These are phyloP conservation scores for Exophiala sideris DNA, from an alignment of 2,329 filamentous ascomycete species.

Conservation along the genomic window DNA sequence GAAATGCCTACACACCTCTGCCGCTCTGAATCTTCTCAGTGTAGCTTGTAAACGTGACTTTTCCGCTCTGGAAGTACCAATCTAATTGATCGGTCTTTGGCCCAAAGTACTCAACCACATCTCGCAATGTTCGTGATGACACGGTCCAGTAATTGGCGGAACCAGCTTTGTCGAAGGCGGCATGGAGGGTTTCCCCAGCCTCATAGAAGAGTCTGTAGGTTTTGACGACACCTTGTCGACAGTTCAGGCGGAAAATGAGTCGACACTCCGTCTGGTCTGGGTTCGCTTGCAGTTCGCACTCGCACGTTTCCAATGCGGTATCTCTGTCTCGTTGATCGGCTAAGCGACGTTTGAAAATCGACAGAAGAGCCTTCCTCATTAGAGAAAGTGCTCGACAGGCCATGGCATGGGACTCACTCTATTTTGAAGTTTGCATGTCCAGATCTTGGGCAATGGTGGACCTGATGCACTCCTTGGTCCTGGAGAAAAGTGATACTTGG, in stretches of 20 bases:
- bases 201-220: slow-evolving; percentile 65
- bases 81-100: slow-evolving; percentile 63
- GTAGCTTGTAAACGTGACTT: slow-evolving; percentile 62
- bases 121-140: slow-evolving; percentile 54
- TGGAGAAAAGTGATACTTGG: slow-evolving; percentile 52
- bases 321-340: slow-evolving; percentile 56
- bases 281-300: slow-evolving; percentile 58
- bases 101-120: slow-evolving; percentile 63
- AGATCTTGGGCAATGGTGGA: slow-evolving; percentile 16
- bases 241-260: slow-evolving; percentile 60
- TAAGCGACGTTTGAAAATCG: slow-evolving; percentile 60
- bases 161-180: slow-evolving; percentile 57
- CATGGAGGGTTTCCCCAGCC: slow-evolving; percentile 59
- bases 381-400: slow-evolving; percentile 2
- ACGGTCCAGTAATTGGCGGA: slow-evolving; percentile 59
- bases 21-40: slow-evolving; percentile 62
- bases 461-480: slow-evolving; percentile 12
- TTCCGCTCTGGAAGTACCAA: slow-evolving; percentile 56
- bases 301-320: slow-evolving; percentile 59
- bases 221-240: slow-evolving; percentile 61
- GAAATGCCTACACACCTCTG: slow-evolving; percentile 46
- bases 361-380: slow-evolving; percentile 50
- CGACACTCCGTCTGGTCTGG: slow-evolving; percentile 57
- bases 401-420: slow-evolving; percentile 14
- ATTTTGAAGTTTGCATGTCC: slow-evolving; percentile 28